These are phyloP conservation scores for Calonectria multiphialidica DNA, from an alignment of 2,329 filamentous ascomycete genomes.

Conservation along the genomic window DNA sequence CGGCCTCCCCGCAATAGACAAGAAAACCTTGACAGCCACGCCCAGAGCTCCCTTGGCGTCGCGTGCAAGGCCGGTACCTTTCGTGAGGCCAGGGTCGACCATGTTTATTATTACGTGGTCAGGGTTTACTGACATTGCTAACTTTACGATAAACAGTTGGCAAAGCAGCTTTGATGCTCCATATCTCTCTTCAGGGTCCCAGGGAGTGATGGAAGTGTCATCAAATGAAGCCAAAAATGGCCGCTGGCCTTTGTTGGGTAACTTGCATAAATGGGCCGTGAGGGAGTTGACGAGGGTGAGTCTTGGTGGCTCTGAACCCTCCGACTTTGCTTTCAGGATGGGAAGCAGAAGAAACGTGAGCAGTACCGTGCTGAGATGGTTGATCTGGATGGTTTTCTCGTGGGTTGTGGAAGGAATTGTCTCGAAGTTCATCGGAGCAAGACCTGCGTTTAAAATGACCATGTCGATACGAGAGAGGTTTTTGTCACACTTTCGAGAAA, in stretches of 20 bases:
- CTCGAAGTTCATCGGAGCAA: slow-evolving; percentile 33
- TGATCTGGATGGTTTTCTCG: slow-evolving; percentile 48
- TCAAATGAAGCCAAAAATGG: slow-evolving; percentile 47
- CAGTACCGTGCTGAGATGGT: slow-evolving; percentile 46
- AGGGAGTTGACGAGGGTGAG: slow-evolving; percentile 48
- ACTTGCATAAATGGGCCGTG: slow-evolving; percentile 40
- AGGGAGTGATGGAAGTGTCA: slow-evolving; percentile 35
- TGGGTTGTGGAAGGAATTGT: slow-evolving; percentile 38
- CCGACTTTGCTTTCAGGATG: slow-evolving; percentile 27
- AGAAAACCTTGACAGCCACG: slow-evolving; percentile 3
- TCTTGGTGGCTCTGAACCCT: slow-evolving; percentile 19
- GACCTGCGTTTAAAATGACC: slow-evolving; percentile 51
- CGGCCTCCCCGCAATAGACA: slow-evolving; percentile 44
- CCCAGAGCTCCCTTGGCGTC: slow-evolving; percentile 23
- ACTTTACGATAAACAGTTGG: slow-evolving; percentile 52
- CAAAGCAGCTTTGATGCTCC: slow-evolving; percentile 46
- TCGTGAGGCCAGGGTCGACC: slow-evolving; percentile 48
- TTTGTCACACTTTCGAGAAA: slow-evolving; percentile 27
- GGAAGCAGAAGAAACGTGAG: slow-evolving; percentile 45
- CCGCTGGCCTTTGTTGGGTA: slow-evolving; percentile 37
- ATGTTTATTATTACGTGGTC: slow-evolving; percentile 52
- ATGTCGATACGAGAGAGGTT: slow-evolving; percentile 36
- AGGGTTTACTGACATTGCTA: slow-evolving; percentile 50
- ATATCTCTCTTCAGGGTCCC: slow-evolving; percentile 42
- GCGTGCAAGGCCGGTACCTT: slow-evolving; percentile 40